These are phyloP conservation scores for Tolypocladium album DNA, from an alignment of 2,329 filamentous ascomycete species.

Conservation along the genomic window DNA sequence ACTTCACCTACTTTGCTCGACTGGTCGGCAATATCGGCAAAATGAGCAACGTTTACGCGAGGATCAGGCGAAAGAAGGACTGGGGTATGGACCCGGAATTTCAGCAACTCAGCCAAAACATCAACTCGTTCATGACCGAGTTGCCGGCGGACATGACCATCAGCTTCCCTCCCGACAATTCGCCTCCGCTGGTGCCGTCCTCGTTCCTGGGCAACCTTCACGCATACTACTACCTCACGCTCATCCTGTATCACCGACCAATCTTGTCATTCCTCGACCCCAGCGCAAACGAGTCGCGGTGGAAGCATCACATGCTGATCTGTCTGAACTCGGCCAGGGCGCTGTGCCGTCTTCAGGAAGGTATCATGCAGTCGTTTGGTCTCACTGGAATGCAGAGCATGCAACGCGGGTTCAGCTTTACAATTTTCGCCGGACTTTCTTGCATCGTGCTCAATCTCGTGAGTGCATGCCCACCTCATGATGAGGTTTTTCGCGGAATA, in stretches of 20 bases:
- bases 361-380: conserved; percentile 65
- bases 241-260: conserved; percentile 81
- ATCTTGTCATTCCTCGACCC: conserved; percentile 73
- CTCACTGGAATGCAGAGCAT: conserved; percentile 77
- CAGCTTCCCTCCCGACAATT: conserved; percentile 66
- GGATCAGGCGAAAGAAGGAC: conserved; percentile 65
- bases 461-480: conserved; percentile 28
- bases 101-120: conserved; percentile 65
- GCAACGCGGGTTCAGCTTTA: conserved; percentile 90
- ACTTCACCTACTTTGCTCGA: conserved; percentile 72
- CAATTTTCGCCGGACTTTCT: conserved; percentile 83
- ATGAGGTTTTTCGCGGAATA: background rate
- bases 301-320: conserved; percentile 80
- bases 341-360: conserved; percentile 79
- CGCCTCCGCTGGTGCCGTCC: conserved; percentile 73
- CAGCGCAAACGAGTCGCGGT: conserved; percentile 57
- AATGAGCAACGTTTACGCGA: conserved; percentile 66
- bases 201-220: conserved; percentile 86
- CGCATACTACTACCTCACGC: conserved; percentile 74
- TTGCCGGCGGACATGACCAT: conserved; percentile 71
- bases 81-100: conserved; percentile 84
- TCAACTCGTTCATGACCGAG: conserved; percentile 64
- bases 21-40: conserved; percentile 68
- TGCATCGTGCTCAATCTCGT: conserved; percentile 92
- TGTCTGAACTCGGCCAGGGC: conserved; percentile 79